Base-by-base conservation (phyloP, 2,329 filamentous ascomycete species). In the Stenocarpella maydis region DNA sequence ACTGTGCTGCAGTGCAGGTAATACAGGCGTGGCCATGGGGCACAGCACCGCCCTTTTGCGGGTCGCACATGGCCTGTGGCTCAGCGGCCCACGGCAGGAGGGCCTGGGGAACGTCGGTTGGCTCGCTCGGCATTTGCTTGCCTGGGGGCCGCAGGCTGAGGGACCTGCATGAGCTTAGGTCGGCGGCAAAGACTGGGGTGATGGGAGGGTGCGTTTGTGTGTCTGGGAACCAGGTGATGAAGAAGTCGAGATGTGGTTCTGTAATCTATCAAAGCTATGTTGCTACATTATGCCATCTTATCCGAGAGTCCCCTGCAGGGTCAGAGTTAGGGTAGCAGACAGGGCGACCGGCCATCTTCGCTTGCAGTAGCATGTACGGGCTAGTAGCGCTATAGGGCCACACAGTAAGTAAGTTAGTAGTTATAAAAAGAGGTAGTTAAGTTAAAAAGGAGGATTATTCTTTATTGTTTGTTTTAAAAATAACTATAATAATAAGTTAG, bases 121-220 rank as follows among this genome's bases (percentile, higher is more conserved):
- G 58, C 58, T 49, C 43, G 58, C 58, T 49, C 43, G 58, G 58
- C 58, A 63, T 63, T 63, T 63, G 41, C 37, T n/a, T 63, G 41
- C 43, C 37, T 63, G 43, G 58, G 43, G 41, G 58, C 41, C 28
- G 28, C 58, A 63, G 58, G 28, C 43, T n/a, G n/a, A 63, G 43
- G 49, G 58, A 63, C 58, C 28, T 63, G 58, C 58, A 63, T 49
- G 26, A 19, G 41, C 26, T 17, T 37, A 2, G 58, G 26, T 19
- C 58, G 58, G 58, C 58, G 58, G 41, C 58, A 49, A 17, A 37
- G 41, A 37, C 58, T 37, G 49, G 19, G 58, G 24, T 15, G 58
- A 12, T 1, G 12, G 17, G 24, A 24, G 17, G 15, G 15, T 19
- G 4, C 17, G 31, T 31, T 31, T n/a, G 1, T 60, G 54, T 60